phyloP scores from a whole-genome alignment of 805 yeast genomes.

The Cyberlindnera maritima region DNA sequence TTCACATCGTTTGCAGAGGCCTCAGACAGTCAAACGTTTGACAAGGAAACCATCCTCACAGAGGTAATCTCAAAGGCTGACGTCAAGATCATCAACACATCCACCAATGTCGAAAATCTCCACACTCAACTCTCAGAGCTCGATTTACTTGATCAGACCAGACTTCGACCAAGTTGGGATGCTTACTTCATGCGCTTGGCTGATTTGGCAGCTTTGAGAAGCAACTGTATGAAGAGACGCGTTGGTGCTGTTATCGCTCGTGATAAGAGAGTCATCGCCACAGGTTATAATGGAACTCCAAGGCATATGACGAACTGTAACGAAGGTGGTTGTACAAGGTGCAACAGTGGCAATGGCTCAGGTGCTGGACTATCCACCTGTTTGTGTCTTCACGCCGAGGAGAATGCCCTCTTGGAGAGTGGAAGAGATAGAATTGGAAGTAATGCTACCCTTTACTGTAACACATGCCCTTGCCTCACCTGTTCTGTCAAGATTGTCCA shows the following conservation, averaged over 20 bases:
- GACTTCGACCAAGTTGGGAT: constrained; percentile 94
- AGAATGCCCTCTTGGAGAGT: constrained; percentile 90
- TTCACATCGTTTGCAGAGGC: constrained; percentile 36
- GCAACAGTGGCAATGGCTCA: constrained; percentile 64
- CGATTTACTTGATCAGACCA: constrained; percentile 46
- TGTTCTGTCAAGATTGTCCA: constrained; percentile 95
- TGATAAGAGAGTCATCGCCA: constrained; percentile 83
- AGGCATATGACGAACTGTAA: constrained; percentile 83
- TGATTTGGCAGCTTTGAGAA: constrained; percentile 85
- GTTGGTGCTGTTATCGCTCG: constrained; percentile 96
- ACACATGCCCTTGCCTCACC: constrained; percentile 96
- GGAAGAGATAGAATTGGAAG: constrained; percentile 82
- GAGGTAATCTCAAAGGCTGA: constrained; percentile 47
- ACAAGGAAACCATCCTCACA: constrained; percentile 31
- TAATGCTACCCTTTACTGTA: constrained; percentile 75
- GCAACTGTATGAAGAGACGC: constrained; percentile 95
- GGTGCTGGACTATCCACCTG: constrained; percentile 80
- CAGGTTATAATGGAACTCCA: constrained; percentile 98
- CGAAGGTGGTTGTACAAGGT: constrained; percentile 92
- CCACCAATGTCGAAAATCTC: constrained; percentile 36
- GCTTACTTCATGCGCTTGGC: constrained; percentile 93
- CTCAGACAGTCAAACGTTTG: constrained; percentile 35
- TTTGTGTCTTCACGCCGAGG: constrained; percentile 95
- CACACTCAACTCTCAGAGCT: constrained; percentile 37
- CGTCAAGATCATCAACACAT: constrained; percentile 55